Evolutionary conservation across 2,329 filamentous ascomycete species (phyloP).

Genomic region (Ascochyta fabae): DNA sequence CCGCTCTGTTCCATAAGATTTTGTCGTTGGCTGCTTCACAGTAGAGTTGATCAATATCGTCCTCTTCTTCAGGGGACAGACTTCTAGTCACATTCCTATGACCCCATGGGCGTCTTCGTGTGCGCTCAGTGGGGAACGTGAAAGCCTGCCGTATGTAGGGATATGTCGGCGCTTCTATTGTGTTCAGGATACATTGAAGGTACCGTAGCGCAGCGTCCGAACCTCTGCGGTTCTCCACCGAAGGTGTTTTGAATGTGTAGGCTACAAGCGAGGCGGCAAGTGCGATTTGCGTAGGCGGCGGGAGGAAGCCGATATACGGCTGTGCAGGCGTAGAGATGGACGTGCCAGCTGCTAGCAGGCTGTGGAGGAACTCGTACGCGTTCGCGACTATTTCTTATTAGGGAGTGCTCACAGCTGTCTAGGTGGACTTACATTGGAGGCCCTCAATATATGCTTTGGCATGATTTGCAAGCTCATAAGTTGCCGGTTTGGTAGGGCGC

Average conservation of each 20-base stretch:
- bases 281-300: constrained; percentile 75
- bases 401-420: background rate
- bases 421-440: constrained; percentile 34
- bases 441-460: constrained; percentile 47
- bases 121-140: constrained; percentile 59
- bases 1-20: constrained; percentile 75
- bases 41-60: constrained; percentile 47
- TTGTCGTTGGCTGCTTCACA: constrained; percentile 65
- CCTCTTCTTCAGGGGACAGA: constrained; percentile 40
- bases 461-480: constrained; percentile 47
- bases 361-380: constrained; percentile 44
- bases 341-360: constrained; percentile 41
- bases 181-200: constrained; percentile 69
- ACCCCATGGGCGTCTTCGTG: constrained; percentile 29
- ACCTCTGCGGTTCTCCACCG: constrained; percentile 66
- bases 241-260: constrained; percentile 76
- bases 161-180: constrained; percentile 70
- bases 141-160: constrained; percentile 76
- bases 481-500: constrained; percentile 41
- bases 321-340: constrained; percentile 44
- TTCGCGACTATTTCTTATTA: constrained; percentile 35
- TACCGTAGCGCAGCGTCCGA: constrained; percentile 72
- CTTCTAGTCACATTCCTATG: constrained; percentile 30
- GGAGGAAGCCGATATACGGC: constrained; percentile 63
- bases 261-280: constrained; percentile 82